A percentile compares a stretch with the other conserved stretches of the same genome.
Conservation (phyloP, 352 stramenopile species). For the Globisporangium orthogonon region DNA sequence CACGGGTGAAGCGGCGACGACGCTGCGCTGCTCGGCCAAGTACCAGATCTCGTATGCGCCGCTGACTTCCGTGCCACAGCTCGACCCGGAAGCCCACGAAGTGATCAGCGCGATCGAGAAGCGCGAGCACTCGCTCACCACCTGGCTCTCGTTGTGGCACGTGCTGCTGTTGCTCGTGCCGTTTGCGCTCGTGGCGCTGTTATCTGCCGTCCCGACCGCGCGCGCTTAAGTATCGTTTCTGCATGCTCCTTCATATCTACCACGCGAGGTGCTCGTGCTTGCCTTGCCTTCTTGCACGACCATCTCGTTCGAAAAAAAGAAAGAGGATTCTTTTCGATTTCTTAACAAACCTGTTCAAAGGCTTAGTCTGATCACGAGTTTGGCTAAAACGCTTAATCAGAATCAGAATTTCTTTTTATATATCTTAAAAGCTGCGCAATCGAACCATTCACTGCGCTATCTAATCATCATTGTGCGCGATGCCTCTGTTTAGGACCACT, state of each 20-base stretch:
- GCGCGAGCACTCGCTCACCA: neutral
- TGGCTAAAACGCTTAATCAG: too few species aligned
- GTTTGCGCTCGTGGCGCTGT: slow-evolving; percentile 4
- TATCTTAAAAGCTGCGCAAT: too few species aligned
- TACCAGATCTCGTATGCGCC: slow-evolving; percentile 69
- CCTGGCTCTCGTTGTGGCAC: slow-evolving; percentile 17
- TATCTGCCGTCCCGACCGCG: slow-evolving; percentile 9
- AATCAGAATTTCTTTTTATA: too few species aligned
- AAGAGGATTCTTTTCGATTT: too few species aligned
- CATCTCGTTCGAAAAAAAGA: too few species aligned
- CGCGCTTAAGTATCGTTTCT: slow-evolving; percentile 1
- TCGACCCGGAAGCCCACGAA: slow-evolving; percentile 58
- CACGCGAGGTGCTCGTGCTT: too few species aligned
- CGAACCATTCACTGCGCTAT: too few species aligned
- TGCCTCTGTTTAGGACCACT: too few species aligned
- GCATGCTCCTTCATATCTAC: neutral
- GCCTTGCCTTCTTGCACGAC: too few species aligned
- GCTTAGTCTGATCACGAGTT: too few species aligned
- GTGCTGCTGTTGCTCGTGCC: slow-evolving; percentile 19
- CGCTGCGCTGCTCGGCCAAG: slow-evolving; percentile 19
- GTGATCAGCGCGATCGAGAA: slow-evolving; percentile 27
- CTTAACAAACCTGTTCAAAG: too few species aligned
- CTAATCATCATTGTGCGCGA: too few species aligned
- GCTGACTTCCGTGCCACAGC: slow-evolving; percentile 33
- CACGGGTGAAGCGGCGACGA: slow-evolving; percentile 8